Base-by-base conservation (phyloP, 2,329 filamentous ascomycete species). In the Fusarium agapanthi region DNA sequence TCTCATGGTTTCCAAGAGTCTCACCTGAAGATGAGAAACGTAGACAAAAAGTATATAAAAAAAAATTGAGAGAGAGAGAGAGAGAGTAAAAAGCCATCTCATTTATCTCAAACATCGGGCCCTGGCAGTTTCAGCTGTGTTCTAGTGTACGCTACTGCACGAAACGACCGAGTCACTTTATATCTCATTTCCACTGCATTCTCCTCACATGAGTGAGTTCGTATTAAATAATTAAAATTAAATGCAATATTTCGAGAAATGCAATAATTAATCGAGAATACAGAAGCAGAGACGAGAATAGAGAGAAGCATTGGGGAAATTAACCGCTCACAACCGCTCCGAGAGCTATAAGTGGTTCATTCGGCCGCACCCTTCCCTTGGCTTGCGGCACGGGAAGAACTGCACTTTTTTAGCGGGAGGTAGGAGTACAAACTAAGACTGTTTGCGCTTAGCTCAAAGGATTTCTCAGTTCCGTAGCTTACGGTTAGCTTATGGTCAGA, bases 261-360 rank as follows among this genome's bases (percentile, higher is more conserved):
- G 45, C 11, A 20, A 20, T 22, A 10, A 26, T 6, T 10, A 15
- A 6, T 32, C n/a, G 4, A 48, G 18, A 40, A 22, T 16, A 28
- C 16, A 20, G 32, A 47, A 37, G 34, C 26, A n/a, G 16, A 32
- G 43, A 43, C 40, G 24, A 48, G 57, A 30, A 44, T 40, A 40
- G 41, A 40, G 41, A 40, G 41, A 64, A 28, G 32, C 20, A 30
- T 14, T 18, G 35, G 54, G 26, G 51, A 22, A 72, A 58, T 65
- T 72, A 74, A 69, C 56, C 71, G 71, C 71, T 62, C 40, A 63
- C 69, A 74, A 67, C 64, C 71, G 71, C 71, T 40, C 50, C 35
- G 43, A 28, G 24, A 51, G 55, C 40, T 41, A 16, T 69, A 60
- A 61, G 68, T 69, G 71, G 71, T 30, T 61, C 58, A 30, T 37